Conservation (phyloP, 2,329 filamentous ascomycete genomes). For the Rutstroemia sp. region DNA sequence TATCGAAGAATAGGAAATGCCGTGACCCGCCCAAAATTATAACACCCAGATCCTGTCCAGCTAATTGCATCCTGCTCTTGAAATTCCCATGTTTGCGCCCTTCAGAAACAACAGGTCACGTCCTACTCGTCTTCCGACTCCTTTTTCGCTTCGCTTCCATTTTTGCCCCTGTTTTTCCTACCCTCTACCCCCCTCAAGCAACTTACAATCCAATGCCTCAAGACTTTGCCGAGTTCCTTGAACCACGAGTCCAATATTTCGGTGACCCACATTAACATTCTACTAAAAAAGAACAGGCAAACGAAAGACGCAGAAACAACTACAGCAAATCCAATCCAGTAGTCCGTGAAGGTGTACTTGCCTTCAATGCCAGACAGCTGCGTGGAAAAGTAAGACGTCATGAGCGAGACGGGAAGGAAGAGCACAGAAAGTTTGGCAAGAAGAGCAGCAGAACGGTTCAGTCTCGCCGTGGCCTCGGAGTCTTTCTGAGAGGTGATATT, state of each 20-base stretch:
- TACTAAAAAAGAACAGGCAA: conserved; percentile 47
- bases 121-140: not conserved
- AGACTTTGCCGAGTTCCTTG: conserved; percentile 12
- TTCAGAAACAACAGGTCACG: not conserved
- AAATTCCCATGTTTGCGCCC: too few species aligned
- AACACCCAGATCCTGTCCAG: not conserved
- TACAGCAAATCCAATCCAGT: conserved; percentile 61
- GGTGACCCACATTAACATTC: conserved; percentile 39
- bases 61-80: too few species aligned
- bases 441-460: conserved; percentile 65
- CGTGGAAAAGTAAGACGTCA: conserved; percentile 68
- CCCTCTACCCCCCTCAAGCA: not conserved
- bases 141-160: not conserved
- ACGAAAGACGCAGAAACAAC: conserved; percentile 53
- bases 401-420: conserved; percentile 66
- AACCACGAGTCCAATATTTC: conserved; percentile 34
- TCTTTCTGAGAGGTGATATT: conserved; percentile 71
- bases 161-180: not conserved
- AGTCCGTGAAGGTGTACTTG: conserved; percentile 53
- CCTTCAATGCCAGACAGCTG: conserved; percentile 50
- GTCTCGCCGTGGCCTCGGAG: conserved; percentile 61
- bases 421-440: conserved; percentile 69
- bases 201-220: not conserved
- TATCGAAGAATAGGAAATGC: too few species aligned
- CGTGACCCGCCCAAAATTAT: not conserved